Evolutionary conservation across 148 eudicot genomes (phyloP).

Genomic region (Rhododendron henanense): DNA sequence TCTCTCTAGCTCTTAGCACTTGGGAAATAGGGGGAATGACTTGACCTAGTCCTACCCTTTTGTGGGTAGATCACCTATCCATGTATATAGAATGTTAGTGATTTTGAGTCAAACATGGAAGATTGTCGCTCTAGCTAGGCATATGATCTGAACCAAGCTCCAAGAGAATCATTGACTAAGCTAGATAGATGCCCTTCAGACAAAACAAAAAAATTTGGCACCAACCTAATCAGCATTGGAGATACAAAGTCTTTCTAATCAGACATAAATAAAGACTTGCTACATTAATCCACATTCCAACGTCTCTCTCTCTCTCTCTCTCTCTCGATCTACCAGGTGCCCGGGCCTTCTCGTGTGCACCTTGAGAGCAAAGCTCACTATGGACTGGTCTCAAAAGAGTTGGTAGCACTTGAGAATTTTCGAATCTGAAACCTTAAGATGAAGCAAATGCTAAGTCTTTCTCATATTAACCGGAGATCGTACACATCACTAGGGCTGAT

Average conservation of each 20-base stretch:
- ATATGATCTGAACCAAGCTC: slow-evolving; percentile 2
- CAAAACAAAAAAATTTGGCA: slow-evolving; percentile 1
- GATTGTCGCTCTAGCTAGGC: neutral
- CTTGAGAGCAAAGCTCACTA: too few relatives aligned
- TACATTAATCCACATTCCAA: slow-evolving; percentile 5
- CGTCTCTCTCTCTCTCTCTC: neutral
- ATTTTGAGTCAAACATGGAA: neutral
- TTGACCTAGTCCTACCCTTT: neutral
- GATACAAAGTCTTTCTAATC: neutral
- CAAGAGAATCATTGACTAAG: slow-evolving; percentile 14
- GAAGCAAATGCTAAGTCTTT: too few relatives aligned
- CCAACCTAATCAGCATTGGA: neutral
- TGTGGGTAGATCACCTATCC: neutral
- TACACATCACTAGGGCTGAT: neutral
- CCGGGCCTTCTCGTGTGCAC: neutral
- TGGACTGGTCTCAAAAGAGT: too few relatives aligned
- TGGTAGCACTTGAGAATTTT: too few relatives aligned
- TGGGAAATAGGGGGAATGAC: neutral
- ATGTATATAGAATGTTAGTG: neutral
- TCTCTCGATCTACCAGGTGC: neutral
- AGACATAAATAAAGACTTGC: neutral
- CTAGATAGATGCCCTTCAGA: neutral
- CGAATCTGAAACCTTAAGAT: too few relatives aligned
- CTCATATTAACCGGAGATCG: neutral
- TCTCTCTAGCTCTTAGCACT: neutral